phyloP scores from a whole-genome alignment of 164 flowering plant genomes.

The Vitis riparia region DNA sequence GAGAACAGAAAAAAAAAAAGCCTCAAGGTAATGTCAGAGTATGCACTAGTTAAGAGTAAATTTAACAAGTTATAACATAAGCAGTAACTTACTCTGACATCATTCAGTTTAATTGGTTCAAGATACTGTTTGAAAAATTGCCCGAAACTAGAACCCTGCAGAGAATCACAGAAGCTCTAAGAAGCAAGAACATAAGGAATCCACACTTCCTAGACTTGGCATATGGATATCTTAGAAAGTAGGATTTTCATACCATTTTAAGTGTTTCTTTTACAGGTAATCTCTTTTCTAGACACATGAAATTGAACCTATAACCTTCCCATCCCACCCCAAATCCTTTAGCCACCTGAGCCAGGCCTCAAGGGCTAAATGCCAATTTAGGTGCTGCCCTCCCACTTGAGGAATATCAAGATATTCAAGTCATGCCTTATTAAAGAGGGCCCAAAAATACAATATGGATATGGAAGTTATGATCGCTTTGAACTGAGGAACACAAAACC shows the following conservation, averaged over 20 bases:
- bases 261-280: too few species aligned
- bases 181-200: not conserved
- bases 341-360: too few species aligned
- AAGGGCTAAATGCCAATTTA: too few species aligned
- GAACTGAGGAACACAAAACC: too few species aligned
- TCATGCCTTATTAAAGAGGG: not conserved
- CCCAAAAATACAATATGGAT: not conserved
- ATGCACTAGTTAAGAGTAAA: not conserved
- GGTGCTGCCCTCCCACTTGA: not conserved
- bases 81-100: conserved; percentile 54
- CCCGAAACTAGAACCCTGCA: conserved; percentile 96
- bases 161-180: conserved; percentile 5
- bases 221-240: too few species aligned
- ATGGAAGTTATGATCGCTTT: too few species aligned
- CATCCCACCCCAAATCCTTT: too few species aligned
- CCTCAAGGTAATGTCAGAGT: not conserved
- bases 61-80: not conserved
- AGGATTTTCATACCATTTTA: too few species aligned
- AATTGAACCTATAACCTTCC: too few species aligned
- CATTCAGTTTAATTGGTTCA: conserved; percentile 88
- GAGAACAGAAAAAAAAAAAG: conserved; percentile 6
- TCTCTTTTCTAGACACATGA: too few species aligned
- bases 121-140: conserved; percentile 92
- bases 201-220: too few species aligned
- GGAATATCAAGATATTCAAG: not conserved